These are phyloP conservation scores for Aegilops sharonensis DNA, from an alignment of 176 grass and related monocot species.

Conservation along the genomic window DNA sequence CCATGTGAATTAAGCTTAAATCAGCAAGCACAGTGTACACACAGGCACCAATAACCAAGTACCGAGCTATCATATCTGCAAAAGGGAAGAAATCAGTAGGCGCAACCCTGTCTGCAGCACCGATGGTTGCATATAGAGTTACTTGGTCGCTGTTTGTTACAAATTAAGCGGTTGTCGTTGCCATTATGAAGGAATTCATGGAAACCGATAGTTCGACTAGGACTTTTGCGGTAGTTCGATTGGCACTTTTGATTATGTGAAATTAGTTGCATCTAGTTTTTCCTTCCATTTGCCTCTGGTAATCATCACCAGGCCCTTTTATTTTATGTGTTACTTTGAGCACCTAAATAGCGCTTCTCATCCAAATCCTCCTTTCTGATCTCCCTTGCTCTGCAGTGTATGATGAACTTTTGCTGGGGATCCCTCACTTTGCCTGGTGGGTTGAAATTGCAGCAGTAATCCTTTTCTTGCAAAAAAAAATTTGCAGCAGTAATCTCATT, in stretches of 20 bases:
- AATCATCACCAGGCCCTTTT: not conserved
- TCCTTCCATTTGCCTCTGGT: not conserved
- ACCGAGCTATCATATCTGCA: not conserved
- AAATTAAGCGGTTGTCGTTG: not conserved
- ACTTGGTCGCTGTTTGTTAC: not conserved
- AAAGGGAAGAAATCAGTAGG: not conserved
- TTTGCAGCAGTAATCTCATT: constrained; percentile 57
- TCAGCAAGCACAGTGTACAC: not conserved
- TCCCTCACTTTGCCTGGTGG: constrained; percentile 71
- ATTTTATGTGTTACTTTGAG: not conserved
- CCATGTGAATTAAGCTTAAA: not conserved
- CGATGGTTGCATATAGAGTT: not conserved
- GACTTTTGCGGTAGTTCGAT: not conserved
- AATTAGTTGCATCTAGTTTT: not conserved
- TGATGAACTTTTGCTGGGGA: constrained; percentile 70
- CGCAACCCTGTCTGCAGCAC: not conserved
- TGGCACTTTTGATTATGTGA: not conserved
- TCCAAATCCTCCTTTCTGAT: not conserved
- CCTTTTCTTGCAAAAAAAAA: too few species aligned
- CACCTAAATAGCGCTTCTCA: not conserved
- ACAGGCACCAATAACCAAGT: not conserved
- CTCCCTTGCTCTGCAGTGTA: constrained; percentile 54
- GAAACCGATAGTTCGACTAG: not conserved
- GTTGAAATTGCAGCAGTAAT: constrained; percentile 58
- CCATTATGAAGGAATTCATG: not conserved